Evolutionary conservation across 176 grass and related monocot genomes (phyloP), one percentile per base, ranked within the genome.

Genomic region (Lolium multiflorum): DNA sequence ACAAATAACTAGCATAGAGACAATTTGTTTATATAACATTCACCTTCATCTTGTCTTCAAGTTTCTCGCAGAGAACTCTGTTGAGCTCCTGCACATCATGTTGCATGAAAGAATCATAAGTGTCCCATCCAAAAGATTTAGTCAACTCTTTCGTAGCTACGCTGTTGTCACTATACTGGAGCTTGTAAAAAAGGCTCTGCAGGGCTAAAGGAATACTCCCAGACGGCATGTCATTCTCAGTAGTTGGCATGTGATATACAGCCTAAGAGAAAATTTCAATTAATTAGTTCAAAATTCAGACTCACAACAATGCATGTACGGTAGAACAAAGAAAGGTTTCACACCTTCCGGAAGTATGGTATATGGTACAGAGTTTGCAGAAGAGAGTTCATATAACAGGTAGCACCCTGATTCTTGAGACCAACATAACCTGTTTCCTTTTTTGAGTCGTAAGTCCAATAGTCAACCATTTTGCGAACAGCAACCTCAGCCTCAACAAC

Each of bases 201-300:
- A 98, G 84, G 61, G 96, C 96, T 88, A 98, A 86, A 9, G 96
- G 96, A 63, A 98, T 98, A 89, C 96, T 98, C 72, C 96, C 96
- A 66, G 93, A 92, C 82, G 96, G 96, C 90, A 98, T 96, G 86
- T 98, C 96, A 87, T 98, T 98, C 86, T 98, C 96, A 63, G 96
- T 98, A 86, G 96, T 98, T 75, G 96, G 96, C 96, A 98, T 98
- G 80, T 98, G 96, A 92, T 98, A 98, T 66, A 98, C 96, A 89
- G 96, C 96, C 96, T 98, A 85, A 72, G 79, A 80, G 78, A 51
- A 70, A 25, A 74, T 31, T 76, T 77, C 41, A 82, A 71, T 60
- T 43, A 60, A 77, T 76, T 35, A 21, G 51, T 88, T 80, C 39
- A 67, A 84, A 80, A 68, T 70, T 59, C 21, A 84, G 12, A 52